Base-by-base conservation (phyloP, 768 basidiomycete species). In the Pholiota microspora region DNA sequence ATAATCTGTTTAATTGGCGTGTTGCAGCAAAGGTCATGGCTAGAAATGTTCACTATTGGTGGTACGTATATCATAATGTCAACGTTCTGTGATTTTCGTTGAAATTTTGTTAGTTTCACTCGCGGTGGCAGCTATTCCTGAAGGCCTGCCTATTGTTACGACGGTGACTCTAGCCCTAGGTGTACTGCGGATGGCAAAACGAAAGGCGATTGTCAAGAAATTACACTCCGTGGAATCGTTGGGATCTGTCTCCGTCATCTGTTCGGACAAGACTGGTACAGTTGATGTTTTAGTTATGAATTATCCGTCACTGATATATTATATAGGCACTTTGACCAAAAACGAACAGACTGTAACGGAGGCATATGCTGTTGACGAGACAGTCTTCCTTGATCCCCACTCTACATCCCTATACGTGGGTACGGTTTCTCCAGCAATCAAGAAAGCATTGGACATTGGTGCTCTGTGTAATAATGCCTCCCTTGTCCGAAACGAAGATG, bases 21-120 rank as follows among this genome's bases (percentile, higher is more conserved):
- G 13, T 71, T 86, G 58, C 95, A 98, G 65, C 76, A 83, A 34
- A 79, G 96, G 16, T 81, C 88, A 8, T 97, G 94, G 95, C 73
- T 98, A 9, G 95, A 96, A 45, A 98, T 98, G 96, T 98, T 98
- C 67, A 98, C 95, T 7, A 98, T 98, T 58, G 95, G 95, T 76
- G 94, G 94, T 95, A 63, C 50, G 84, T 69, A 34, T 21, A 13
- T 24, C 12, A 35, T 25, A 31, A 31, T 31, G 7, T 6, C 12
- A 12, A 6, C 29, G 29, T 6, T 31, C 7, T 44, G 27, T 23
- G 44, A 15, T 25, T 28, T 44, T 23, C 23, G 47, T 4, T 42
- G n/a, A 56, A 45, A 27, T 55, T 49, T 29, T 46, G 50, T 7
- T 69, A 97, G 95, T 98, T 2, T 98, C 95, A 1, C 82, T 98